Base-by-base conservation (phyloP, 768 basidiomycete genomes). In the Panellus pusillus region DNA sequence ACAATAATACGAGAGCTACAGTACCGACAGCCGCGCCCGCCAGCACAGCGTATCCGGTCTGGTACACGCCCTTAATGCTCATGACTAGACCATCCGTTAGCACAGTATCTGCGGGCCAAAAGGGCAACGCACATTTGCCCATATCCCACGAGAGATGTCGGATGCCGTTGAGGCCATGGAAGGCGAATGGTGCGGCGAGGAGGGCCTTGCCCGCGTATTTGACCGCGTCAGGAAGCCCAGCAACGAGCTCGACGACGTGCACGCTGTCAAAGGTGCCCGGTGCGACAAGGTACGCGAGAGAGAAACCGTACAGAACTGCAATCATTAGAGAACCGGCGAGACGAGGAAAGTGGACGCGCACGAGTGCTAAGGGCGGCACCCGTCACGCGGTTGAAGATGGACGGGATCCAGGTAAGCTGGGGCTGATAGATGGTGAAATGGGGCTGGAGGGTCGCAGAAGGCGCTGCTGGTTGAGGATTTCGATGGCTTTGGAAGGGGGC, bases 341-440 rank as follows among this genome's bases (percentile, higher is more conserved):
- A 20, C 11, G 35, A 44, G 17, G 24, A 20, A 14, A 35, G 32
- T 7, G 42, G 15, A 32, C 44, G 84, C 86, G 61, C 64, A 93
- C 92, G 78, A 45, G 79, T 83, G 55, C 89, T 88, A 44, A 99
- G 80, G 9, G 77, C 91, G 8, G 71, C 80, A 54, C 96, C 97
- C 11, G 93, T 89, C n/a, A 80, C 70, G 68, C 97, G 89, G 73
- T 98, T 87, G 37, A 80, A 83, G 63, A 96, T 93, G 15, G 93
- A 97, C 5, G 73, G 79, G 50, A 91, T 13, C 91, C 92, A 96
- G 32, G 96, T 98, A 43, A 98, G 71, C 72, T 98, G 92, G 2
- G 89, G 90, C 66, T 95, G 88, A 75, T 99, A 99, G 72, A 99
- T 98, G 51, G 93, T 93, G 68, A 93, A 89, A 70, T 98, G 95